Base-by-base conservation (phyloP, 2,329 filamentous ascomycete species). In the Talaromyces sp. region DNA sequence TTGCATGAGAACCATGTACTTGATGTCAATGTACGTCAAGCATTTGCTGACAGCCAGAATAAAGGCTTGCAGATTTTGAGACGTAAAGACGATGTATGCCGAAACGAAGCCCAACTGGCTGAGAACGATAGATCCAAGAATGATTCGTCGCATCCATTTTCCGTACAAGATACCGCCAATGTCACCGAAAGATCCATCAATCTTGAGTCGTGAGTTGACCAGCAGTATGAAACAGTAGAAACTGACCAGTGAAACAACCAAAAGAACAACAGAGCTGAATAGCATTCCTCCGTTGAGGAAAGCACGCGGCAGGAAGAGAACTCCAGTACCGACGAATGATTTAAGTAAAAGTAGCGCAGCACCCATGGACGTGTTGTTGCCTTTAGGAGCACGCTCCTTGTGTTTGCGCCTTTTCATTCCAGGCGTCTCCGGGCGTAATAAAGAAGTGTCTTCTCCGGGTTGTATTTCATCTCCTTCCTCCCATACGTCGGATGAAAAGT, bases 211-310 rank as follows among this genome's bases (percentile, higher is more conserved):
- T 1, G 93, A 95, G 66, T 89, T 89, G 68, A 97, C 93, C 37
- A 99, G 86, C 15, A 99, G 84, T 49, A 99, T 93, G 79, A 99
- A 99, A 81, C 93, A 97, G 82, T 97, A 97, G 80, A 97, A 99
- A 75, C 93, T 97, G 66, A 99, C 83, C 2, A 86, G 82, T 7
- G 95, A 93, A 17, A 99, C 92, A 45, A 84, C 86, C 25, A 99
- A 82, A n/a, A 99, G 86, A 17, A 99, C 90, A 61, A 96, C 69
- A 74, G 96, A 97, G 72, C 93, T 97, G 79, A 99, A 99, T 17
- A 97, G 81, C 93, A 99, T 98, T 66, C 95, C 95, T 62, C 95
- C 95, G 73, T 97, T 99, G 69, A 97, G 85, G 75, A 95, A 99
- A 4, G 95, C 67, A 49, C 67, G 63, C 3, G 67, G 67, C 19